Evolutionary conservation across 352 stramenopile genomes (phyloP).

Genomic region (Phytophthora kernoviae): DNA sequence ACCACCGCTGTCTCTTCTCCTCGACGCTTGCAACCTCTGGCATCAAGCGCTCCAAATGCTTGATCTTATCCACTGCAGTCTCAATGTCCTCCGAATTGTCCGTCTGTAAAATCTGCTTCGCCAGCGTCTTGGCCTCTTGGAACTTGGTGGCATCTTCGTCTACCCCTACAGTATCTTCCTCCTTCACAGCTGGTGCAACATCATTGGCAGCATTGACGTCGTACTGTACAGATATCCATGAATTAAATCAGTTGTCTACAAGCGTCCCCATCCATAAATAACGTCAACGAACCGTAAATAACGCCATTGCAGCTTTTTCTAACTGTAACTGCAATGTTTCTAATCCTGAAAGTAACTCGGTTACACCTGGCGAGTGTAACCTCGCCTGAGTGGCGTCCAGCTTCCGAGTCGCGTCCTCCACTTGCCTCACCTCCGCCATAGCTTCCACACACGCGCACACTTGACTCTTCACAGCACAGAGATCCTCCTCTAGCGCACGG

Average conservation of each 20-base stretch:
- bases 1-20: conserved; percentile 31
- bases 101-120: conserved; percentile 11
- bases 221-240: not conserved
- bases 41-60: conserved; percentile 24
- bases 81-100: conserved; percentile 15
- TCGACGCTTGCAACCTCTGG: conserved; percentile 10
- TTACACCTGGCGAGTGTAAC: conserved; percentile 21
- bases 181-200: not conserved
- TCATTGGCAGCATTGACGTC: not conserved
- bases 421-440: conserved; percentile 35
- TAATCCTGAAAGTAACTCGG: conserved; percentile 40
- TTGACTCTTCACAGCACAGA: conserved; percentile 17
- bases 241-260: too few species aligned
- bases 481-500: conserved; percentile 34
- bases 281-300: conserved; percentile 5
- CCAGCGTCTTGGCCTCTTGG: conserved; percentile 22
- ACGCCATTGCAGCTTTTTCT: conserved; percentile 14
- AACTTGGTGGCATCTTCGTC: not conserved
- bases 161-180: conserved; percentile 4
- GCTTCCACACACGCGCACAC: conserved; percentile 28
- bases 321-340: conserved; percentile 30
- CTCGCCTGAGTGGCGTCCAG: conserved; percentile 24
- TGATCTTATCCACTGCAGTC: conserved; percentile 3
- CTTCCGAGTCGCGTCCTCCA: conserved; percentile 39
- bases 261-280: not conserved